Conservation (phyloP, 495 filamentous ascomycete genomes). For the Hypomontagnella submonticulosa region DNA sequence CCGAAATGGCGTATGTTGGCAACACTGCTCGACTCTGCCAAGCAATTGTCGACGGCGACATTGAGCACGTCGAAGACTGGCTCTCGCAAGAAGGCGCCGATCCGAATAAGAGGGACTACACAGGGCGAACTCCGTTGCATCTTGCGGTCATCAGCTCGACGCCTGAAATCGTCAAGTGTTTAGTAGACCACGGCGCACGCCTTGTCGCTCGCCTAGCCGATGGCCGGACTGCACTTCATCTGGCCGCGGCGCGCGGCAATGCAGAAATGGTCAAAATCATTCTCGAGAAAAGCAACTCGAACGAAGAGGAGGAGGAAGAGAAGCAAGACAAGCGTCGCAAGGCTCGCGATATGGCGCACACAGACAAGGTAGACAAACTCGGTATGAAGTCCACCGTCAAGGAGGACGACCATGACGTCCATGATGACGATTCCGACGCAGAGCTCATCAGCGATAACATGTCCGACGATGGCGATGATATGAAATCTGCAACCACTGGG, state of each 20-base stretch:
- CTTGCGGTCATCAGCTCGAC: slow-evolving; percentile 74
- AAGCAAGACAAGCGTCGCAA: slow-evolving; percentile 63
- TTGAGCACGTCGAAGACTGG: slow-evolving; percentile 74
- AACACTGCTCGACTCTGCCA: slow-evolving; percentile 77
- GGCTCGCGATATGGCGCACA: slow-evolving; percentile 28
- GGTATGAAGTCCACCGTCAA: slow-evolving; percentile 30
- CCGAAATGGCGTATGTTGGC: slow-evolving; percentile 80
- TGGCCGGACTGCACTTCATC: slow-evolving; percentile 80
- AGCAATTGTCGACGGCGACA: slow-evolving; percentile 76
- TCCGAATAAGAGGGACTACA: slow-evolving; percentile 75
- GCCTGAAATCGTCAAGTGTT: slow-evolving; percentile 72
- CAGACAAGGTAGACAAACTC: neutral
- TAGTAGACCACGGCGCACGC: slow-evolving; percentile 79
- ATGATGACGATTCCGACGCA: slow-evolving; percentile 50
- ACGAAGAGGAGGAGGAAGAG: slow-evolving; percentile 73
- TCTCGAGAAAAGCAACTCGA: slow-evolving; percentile 73
- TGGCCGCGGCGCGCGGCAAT: slow-evolving; percentile 75
- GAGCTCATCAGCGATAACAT: slow-evolving; percentile 51
- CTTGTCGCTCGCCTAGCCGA: slow-evolving; percentile 78
- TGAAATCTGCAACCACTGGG: slow-evolving; percentile 63
- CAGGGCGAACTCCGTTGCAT: slow-evolving; percentile 83
- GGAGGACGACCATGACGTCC: slow-evolving; percentile 42
- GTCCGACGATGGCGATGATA: slow-evolving; percentile 55
- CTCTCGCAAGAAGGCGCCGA: slow-evolving; percentile 68
- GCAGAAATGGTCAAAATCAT: slow-evolving; percentile 75